Percentiles rank a stretch among this genome's conserved stretches.
Evolutionary conservation across 2,329 filamentous ascomycete species (phyloP).

Genomic region (Aspergillus novoparasiticus): DNA sequence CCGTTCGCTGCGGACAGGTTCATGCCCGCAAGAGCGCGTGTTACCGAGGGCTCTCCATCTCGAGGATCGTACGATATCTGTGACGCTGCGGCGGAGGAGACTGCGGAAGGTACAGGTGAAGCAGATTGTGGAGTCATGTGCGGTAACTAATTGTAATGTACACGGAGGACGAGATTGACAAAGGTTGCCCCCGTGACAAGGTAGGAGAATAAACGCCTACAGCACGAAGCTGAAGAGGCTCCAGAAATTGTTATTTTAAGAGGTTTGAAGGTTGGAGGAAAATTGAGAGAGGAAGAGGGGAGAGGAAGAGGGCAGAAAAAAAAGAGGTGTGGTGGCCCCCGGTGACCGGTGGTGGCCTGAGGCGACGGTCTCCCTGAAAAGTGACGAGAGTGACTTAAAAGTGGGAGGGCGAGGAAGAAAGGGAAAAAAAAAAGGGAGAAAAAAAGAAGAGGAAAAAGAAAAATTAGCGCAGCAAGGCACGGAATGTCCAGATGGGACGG

Average conservation of each 20-base stretch:
- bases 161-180: conserved; percentile 26
- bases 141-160: conserved; percentile 28
- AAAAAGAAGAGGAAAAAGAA: neutral
- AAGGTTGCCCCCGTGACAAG: conserved; percentile 26
- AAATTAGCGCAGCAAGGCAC: neutral
- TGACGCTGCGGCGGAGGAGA: conserved; percentile 45
- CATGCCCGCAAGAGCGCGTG: conserved; percentile 47
- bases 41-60: conserved; percentile 46
- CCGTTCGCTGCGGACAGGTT: conserved; percentile 42
- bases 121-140: conserved; percentile 46
- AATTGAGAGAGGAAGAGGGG: conserved; percentile 4
- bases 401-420: conserved; percentile 10
- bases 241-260: conserved; percentile 15
- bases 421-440: conserved; percentile 6
- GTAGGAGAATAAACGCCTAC: conserved; percentile 23
- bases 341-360: conserved; percentile 26
- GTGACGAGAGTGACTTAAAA: conserved; percentile 26
- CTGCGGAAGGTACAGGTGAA: conserved; percentile 47
- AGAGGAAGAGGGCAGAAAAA: conserved; percentile 17
- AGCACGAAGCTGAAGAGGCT: conserved; percentile 30
- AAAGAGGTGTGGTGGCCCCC: conserved; percentile 23
- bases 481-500: conserved; percentile 8
- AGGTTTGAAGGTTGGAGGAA: conserved; percentile 8
- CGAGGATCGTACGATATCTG: conserved; percentile 41
- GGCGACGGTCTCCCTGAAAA: conserved; percentile 17